These are phyloP conservation scores for Pythium sp. DNA, from an alignment of 352 stramenopile species.

Conservation along the genomic window DNA sequence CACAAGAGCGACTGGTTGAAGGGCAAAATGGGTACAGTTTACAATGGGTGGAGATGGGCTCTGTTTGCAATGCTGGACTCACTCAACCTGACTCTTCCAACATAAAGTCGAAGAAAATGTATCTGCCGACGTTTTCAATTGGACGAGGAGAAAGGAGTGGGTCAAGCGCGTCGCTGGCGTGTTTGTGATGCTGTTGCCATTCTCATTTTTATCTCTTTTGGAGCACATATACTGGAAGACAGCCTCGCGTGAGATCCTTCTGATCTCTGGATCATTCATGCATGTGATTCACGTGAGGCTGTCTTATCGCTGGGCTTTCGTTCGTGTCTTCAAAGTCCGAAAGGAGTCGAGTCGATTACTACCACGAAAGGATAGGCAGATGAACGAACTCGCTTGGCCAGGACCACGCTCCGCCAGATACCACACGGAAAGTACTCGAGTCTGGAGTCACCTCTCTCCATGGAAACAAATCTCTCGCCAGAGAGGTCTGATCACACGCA, in stretches of 20 bases:
- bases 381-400: neutral
- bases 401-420: neutral
- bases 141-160: too few relatives aligned
- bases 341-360: neutral
- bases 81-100: neutral
- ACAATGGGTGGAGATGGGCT: neutral
- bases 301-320: neutral
- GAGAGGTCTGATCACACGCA: neutral
- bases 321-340: neutral
- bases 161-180: neutral
- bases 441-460: neutral
- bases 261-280: neutral
- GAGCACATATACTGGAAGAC: neutral
- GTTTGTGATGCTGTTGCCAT: neutral
- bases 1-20: neutral
- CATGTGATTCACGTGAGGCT: neutral
- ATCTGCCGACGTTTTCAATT: neutral
- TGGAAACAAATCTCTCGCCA: neutral
- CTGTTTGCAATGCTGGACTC: neutral
- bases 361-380: too few relatives aligned
- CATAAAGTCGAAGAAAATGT: neutral
- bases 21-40: conserved; percentile 2
- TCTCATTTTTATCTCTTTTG: neutral
- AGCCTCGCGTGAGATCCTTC: neutral
- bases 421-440: neutral